These are phyloP conservation scores for Kalmanozyma brasiliensis DNA, from an alignment of 1,284 basidiomycete genomes.

Conservation along the genomic window DNA sequence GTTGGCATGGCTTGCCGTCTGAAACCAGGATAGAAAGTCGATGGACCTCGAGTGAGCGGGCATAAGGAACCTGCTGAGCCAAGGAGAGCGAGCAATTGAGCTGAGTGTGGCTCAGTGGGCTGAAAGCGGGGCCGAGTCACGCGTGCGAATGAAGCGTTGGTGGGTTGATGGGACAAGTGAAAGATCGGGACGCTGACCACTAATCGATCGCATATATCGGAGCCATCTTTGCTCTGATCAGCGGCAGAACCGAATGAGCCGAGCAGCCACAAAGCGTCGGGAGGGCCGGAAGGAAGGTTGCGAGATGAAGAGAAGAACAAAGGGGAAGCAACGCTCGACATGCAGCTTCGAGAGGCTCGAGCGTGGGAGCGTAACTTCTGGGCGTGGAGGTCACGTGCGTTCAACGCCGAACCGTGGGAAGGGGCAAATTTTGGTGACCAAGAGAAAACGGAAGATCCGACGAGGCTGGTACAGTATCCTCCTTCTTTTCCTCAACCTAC, in stretches of 20 bases:
- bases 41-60: neutral
- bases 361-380: neutral
- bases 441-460: slow-evolving; percentile 5
- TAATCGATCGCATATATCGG: neutral
- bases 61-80: too few relatives aligned
- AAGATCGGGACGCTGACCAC: neutral
- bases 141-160: neutral
- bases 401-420: neutral
- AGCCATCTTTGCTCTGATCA: too few relatives aligned
- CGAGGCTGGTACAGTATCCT: slow-evolving; percentile 2
- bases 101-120: too few relatives aligned
- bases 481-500: slow-evolving; percentile 49
- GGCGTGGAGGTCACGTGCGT: slow-evolving; percentile 20
- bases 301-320: neutral
- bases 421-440: neutral
- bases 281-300: too few relatives aligned
- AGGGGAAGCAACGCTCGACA: neutral
- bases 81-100: too few relatives aligned
- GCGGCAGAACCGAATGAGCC: too few relatives aligned
- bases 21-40: neutral
- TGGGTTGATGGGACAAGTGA: neutral
- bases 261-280: too few relatives aligned
- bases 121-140: neutral
- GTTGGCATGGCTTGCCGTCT: slow-evolving; percentile 29
- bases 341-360: slow-evolving; percentile 2